Conservation (phyloP, 2,329 filamentous ascomycete genomes). For the Samsoniella hepiali region DNA sequence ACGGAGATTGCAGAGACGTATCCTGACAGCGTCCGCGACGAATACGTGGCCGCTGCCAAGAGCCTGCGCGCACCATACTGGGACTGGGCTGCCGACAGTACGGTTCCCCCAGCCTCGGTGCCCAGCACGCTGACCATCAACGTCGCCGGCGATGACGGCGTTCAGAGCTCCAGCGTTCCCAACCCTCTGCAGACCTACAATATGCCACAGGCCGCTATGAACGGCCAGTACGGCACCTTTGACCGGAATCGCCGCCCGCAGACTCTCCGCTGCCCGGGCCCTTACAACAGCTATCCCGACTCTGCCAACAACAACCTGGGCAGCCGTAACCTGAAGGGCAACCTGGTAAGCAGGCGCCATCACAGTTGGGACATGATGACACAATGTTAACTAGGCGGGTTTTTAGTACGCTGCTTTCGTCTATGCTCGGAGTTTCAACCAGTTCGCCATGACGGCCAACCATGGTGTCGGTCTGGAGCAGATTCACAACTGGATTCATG, state of each 20-base stretch:
- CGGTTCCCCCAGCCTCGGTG: constrained; percentile 34
- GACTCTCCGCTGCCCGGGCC: constrained; percentile 32
- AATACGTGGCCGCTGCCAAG: constrained; percentile 38
- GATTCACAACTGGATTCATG: constrained; percentile 32
- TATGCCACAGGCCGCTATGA: constrained; percentile 37
- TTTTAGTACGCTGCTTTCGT: constrained; percentile 31
- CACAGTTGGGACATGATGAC: too few relatives aligned
- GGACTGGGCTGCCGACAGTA: constrained; percentile 42
- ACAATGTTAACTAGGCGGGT: constrained; percentile 21
- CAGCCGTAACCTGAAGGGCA: constrained; percentile 28
- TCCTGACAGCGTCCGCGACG: constrained; percentile 25
- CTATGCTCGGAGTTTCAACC: constrained; percentile 26
- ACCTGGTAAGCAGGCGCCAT: constrained; percentile 29
- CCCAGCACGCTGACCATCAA: constrained; percentile 14
- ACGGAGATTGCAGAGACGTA: constrained; percentile 40
- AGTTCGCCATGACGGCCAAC: constrained; percentile 24
- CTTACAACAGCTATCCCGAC: constrained; percentile 29
- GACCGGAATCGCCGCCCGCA: constrained; percentile 23
- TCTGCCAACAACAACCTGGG: constrained; percentile 29
- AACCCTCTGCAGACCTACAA: constrained; percentile 49
- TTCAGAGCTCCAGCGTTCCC: constrained; percentile 27
- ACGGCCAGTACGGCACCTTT: constrained; percentile 31
- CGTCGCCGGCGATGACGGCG: constrained; percentile 14
- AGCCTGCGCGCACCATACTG: constrained; percentile 43
- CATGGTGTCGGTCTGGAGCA: constrained; percentile 32